These are phyloP conservation scores for Saturnispora galanensis DNA, from an alignment of 805 yeast species.

Conservation along the genomic window DNA sequence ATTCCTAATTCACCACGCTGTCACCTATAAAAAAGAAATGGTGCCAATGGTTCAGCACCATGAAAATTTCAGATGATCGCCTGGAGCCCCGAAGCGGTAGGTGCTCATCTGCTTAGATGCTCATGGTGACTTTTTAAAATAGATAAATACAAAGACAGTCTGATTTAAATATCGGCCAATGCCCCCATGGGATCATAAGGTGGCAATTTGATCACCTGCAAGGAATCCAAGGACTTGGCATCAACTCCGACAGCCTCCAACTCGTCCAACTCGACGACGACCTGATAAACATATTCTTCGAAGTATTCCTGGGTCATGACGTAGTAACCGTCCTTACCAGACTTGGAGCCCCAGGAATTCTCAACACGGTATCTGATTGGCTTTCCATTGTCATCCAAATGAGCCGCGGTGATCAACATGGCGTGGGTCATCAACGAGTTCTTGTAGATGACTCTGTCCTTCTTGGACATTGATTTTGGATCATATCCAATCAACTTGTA, in stretches of 20 bases:
- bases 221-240: constrained; percentile 29
- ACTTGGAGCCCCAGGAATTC: constrained; percentile 67
- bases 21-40: background rate
- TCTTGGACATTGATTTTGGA: constrained; percentile 42
- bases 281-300: constrained; percentile 66
- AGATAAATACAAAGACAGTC: too few relatives aligned
- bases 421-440: constrained; percentile 86
- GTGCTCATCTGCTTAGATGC: too few relatives aligned
- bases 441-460: constrained; percentile 58
- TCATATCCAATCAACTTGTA: constrained; percentile 46
- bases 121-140: too few relatives aligned
- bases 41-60: too few relatives aligned
- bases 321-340: constrained; percentile 59
- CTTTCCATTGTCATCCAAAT: constrained; percentile 50
- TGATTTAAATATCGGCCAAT: constrained; percentile 32
- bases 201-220: constrained; percentile 46
- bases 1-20: background rate
- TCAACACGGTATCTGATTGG: constrained; percentile 67
- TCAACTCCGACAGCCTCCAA: constrained; percentile 25
- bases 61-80: too few relatives aligned
- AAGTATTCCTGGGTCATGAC: constrained; percentile 67
- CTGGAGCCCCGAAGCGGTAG: too few relatives aligned
- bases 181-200: constrained; percentile 81
- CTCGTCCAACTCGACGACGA: constrained; percentile 44
- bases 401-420: constrained; percentile 77